Conservation (phyloP, 2,329 filamentous ascomycete genomes). For the Fusarium odoratissimum region DNA sequence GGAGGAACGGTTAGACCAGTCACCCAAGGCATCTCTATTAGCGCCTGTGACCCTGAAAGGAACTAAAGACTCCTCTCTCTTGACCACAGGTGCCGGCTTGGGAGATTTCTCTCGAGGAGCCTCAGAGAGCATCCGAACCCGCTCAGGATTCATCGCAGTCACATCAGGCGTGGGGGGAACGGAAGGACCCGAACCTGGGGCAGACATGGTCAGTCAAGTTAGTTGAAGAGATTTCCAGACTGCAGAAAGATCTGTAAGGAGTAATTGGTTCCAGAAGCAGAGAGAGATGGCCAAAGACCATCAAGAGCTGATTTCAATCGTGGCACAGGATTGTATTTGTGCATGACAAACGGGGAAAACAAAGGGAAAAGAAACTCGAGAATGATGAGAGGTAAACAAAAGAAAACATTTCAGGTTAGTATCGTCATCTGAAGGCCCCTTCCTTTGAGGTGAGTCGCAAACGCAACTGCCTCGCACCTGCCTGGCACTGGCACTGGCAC, state of each 20-base stretch:
- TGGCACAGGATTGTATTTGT: background rate
- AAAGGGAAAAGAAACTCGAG: background rate
- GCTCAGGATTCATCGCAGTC: conserved; percentile 45
- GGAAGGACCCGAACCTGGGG: background rate
- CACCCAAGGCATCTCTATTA: conserved; percentile 33
- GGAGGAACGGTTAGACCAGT: conserved; percentile 20
- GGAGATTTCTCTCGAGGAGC: conserved; percentile 21
- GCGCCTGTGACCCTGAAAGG: conserved; percentile 23
- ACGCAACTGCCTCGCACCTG: conserved; percentile 12
- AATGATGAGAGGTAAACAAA: background rate
- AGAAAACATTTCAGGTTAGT: background rate
- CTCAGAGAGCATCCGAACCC: conserved; percentile 39
- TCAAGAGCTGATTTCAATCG: background rate
- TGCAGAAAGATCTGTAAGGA: background rate
- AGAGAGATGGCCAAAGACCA: background rate
- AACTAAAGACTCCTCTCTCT: conserved; percentile 8
- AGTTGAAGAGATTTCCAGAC: background rate
- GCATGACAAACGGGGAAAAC: background rate
- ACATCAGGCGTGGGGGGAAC: conserved; percentile 7
- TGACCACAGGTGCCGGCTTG: background rate
- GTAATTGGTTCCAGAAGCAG: too few relatives aligned
- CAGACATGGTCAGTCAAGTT: conserved; percentile 1
- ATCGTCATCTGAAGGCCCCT: background rate
- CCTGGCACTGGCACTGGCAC: conserved; percentile 3
- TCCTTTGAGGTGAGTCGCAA: background rate